A percentile compares a stretch with the other conserved stretches of the same genome.
phyloP scores from a whole-genome alignment of 805 yeast species.

The Tetrapisispora iriomotensis region DNA sequence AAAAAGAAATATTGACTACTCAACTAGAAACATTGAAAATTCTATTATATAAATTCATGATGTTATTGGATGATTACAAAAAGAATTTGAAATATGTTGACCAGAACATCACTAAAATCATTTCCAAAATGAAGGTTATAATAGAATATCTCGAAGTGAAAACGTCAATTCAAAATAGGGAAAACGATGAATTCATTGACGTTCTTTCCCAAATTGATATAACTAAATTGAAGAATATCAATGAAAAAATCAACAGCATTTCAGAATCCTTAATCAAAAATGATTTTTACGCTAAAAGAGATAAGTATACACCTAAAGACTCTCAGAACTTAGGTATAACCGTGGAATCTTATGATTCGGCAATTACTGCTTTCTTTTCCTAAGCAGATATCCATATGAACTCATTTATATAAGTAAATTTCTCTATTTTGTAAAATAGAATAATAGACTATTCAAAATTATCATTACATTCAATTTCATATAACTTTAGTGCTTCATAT shows the following conservation, averaged over 20 bases:
- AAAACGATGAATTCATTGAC: constrained; percentile 9
- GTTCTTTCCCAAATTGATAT: constrained; percentile 12
- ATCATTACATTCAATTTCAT: too few species aligned
- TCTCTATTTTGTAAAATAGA: too few species aligned
- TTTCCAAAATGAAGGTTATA: constrained; percentile 11
- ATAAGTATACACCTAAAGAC: constrained; percentile 10
- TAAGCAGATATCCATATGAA: neutral
- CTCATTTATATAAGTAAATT: too few species aligned
- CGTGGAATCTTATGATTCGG: constrained; percentile 10
- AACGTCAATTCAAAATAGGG: constrained; percentile 2
- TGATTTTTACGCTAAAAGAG: constrained; percentile 21
- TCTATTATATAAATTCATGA: constrained; percentile 18
- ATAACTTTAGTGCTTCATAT: too few species aligned
- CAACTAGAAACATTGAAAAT: constrained; percentile 12
- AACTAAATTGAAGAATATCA: constrained; percentile 11
- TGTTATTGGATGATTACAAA: constrained; percentile 23
- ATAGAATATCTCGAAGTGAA: constrained; percentile 12
- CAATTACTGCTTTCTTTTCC: constrained; percentile 13
- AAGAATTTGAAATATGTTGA: constrained; percentile 21
- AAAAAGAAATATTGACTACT: constrained; percentile 3
- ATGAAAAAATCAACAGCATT: constrained; percentile 6
- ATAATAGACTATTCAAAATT: too few species aligned
- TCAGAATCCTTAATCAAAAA: constrained; percentile 26
- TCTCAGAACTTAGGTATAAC: constrained; percentile 19
- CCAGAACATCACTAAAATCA: constrained; percentile 12